Evolutionary conservation across 352 stramenopile species (phyloP).

Genomic region (Blastocystis sp.): DNA sequence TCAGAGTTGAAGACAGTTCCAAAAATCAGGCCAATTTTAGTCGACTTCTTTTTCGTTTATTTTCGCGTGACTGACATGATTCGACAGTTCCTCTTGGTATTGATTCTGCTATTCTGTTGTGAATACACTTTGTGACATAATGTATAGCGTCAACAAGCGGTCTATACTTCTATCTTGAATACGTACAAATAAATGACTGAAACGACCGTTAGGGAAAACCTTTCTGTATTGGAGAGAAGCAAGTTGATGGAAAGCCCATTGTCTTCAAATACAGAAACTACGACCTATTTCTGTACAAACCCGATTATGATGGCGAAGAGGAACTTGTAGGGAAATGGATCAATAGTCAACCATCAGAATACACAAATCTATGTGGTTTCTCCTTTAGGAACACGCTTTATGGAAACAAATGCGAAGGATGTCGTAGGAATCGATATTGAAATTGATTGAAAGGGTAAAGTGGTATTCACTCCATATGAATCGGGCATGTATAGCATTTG

Average conservation of each 20-base stretch:
- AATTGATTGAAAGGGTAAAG: constrained; percentile 6
- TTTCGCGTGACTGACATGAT: background rate
- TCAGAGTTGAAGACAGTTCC: background rate
- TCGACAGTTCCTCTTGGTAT: background rate
- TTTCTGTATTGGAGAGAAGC: constrained; percentile 45
- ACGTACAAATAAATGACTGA: background rate
- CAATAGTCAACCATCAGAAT: background rate
- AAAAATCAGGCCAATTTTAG: background rate
- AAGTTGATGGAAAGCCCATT: background rate
- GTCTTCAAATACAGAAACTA: constrained; percentile 56
- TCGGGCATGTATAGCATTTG: constrained; percentile 46
- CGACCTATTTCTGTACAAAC: constrained; percentile 52
- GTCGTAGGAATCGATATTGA: background rate
- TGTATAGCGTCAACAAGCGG: background rate
- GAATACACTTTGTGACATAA: background rate
- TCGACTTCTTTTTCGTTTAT: background rate
- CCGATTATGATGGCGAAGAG: constrained; percentile 4
- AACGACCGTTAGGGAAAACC: background rate
- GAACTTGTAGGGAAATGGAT: background rate
- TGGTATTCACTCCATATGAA: constrained; percentile 49
- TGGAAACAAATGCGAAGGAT: constrained; percentile 55
- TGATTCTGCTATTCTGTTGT: background rate
- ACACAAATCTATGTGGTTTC: constrained; percentile 46
- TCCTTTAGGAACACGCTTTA: constrained; percentile 30
- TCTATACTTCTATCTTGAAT: constrained; percentile 24